phyloP scores from a whole-genome alignment of 176 grass and related monocot species.

The Oryza meyeriana region DNA sequence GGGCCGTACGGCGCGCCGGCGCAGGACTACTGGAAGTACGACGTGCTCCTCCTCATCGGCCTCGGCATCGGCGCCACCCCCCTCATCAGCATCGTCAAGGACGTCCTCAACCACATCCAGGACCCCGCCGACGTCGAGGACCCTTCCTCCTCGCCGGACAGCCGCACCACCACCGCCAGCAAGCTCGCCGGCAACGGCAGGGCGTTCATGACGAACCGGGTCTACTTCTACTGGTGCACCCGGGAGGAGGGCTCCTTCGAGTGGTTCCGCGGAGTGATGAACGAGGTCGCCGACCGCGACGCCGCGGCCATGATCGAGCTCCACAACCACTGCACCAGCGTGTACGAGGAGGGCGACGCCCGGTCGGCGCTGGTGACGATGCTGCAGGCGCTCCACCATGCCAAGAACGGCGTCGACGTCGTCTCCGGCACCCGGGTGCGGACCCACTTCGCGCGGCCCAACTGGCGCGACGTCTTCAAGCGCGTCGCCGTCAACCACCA shows the following conservation, averaged over 20 bases:
- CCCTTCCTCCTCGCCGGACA: background rate
- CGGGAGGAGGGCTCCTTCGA: constrained; percentile 85
- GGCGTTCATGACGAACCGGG: constrained; percentile 64
- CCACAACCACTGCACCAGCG: constrained; percentile 97
- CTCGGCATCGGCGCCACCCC: constrained; percentile 96
- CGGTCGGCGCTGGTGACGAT: constrained; percentile 81
- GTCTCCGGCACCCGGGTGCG: constrained; percentile 79
- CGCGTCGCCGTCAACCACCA: constrained; percentile 60
- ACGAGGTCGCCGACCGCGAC: constrained; percentile 89
- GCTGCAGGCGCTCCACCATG: constrained; percentile 87
- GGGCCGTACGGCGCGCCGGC: constrained; percentile 92
- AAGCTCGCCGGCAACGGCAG: background rate
- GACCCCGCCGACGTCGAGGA: background rate
- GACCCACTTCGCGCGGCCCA: constrained; percentile 80
- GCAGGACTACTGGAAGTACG: constrained; percentile 93
- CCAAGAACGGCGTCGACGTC: constrained; percentile 90
- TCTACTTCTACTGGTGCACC: constrained; percentile 98
- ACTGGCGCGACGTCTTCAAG: constrained; percentile 89
- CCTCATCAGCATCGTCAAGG: constrained; percentile 93
- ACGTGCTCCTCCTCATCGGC: constrained; percentile 93
- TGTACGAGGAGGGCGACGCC: constrained; percentile 89
- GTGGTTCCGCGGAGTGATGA: constrained; percentile 97
- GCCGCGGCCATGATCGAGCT: constrained; percentile 62
- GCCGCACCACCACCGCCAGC: background rate
- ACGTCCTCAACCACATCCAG: constrained; percentile 81